Evolutionary conservation across 495 filamentous ascomycete species (phyloP).

Genomic region (Neurospora sp.): DNA sequence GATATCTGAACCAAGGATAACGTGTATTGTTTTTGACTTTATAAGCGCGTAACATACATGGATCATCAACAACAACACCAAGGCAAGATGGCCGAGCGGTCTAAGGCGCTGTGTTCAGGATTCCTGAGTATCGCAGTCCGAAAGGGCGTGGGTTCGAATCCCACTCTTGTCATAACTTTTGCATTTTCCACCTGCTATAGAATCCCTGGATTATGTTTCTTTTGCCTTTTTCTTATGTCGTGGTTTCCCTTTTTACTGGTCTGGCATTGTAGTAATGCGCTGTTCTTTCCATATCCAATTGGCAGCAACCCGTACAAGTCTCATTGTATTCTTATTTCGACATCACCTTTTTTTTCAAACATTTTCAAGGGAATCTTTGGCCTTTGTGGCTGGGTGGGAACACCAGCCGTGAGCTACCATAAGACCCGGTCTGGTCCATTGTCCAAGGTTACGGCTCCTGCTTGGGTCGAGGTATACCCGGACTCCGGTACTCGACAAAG

Average conservation of each 20-base stretch:
- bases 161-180: constrained; percentile 5
- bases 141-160: constrained; percentile 12
- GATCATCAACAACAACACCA: not conserved
- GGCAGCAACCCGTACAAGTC: not conserved
- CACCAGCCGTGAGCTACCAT: not conserved
- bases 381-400: not conserved
- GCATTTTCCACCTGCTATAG: not conserved
- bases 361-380: not conserved
- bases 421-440: not conserved
- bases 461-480: not conserved
- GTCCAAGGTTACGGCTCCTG: not conserved
- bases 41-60: too few relatives aligned
- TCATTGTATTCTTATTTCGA: not conserved
- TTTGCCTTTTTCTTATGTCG: not conserved
- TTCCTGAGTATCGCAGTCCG: not conserved
- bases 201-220: not conserved
- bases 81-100: constrained; percentile 16
- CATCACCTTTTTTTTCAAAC: not conserved
- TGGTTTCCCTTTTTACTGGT: not conserved
- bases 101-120: constrained; percentile 14
- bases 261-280: not conserved
- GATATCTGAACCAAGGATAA: not conserved
- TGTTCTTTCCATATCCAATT: not conserved
- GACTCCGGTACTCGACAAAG: not conserved
- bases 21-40: too few relatives aligned